A percentile compares a stretch with the other conserved stretches of the same genome.
These are phyloP conservation scores for Colletotrichum salicis DNA, from an alignment of 2,329 filamentous ascomycete species.

Conservation along the genomic window DNA sequence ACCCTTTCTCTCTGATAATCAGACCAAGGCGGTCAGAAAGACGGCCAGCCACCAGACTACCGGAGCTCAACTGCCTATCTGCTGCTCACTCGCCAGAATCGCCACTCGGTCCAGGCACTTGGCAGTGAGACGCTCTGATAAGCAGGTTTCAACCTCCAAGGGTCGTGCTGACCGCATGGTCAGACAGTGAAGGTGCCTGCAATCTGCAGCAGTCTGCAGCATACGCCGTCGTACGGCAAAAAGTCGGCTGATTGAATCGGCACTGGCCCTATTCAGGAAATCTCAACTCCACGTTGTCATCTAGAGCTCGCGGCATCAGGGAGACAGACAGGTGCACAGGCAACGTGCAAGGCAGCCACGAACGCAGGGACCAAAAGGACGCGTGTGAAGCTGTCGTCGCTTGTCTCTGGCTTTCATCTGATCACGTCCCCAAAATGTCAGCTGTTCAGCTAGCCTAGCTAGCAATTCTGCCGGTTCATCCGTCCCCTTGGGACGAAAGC, in stretches of 20 bases:
- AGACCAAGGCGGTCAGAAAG: neutral
- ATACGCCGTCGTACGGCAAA: neutral
- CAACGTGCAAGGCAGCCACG: neutral
- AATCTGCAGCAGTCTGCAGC: neutral
- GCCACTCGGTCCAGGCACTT: neutral
- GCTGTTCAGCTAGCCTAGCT: neutral
- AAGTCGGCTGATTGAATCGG: neutral
- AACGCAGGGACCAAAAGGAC: neutral
- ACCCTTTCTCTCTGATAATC: neutral
- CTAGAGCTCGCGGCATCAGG: neutral
- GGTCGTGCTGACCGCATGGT: neutral
- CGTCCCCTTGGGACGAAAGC: neutral
- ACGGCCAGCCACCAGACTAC: neutral
- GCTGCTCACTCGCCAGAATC: too few species aligned
- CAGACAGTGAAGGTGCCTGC: neutral
- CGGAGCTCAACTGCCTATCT: neutral
- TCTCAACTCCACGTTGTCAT: neutral
- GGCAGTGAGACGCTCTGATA: slow-evolving; percentile 9
- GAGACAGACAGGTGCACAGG: neutral
- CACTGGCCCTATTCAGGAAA: neutral
- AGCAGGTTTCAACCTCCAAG: neutral
- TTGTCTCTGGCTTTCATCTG: neutral
- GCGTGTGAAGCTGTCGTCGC: neutral
- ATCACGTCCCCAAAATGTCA: neutral
- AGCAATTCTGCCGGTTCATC: neutral